Evolutionary conservation across 805 yeast genomes (phyloP), one percentile per base, ranked within the genome.

Genomic region (Millerozyma acaciae): DNA sequence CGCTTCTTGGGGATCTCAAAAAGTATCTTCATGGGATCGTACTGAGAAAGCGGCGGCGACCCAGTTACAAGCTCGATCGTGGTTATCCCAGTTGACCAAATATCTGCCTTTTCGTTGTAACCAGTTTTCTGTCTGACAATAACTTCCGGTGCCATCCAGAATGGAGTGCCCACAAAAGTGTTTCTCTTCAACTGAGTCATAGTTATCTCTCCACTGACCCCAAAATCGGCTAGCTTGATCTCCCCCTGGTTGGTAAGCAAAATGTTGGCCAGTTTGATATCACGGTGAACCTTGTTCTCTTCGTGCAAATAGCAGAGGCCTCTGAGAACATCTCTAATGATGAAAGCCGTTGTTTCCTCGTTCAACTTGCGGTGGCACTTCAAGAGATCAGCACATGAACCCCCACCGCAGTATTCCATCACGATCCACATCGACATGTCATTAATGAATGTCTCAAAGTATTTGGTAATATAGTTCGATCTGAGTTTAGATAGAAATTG

Each of bases 71-170:
- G 63, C 58, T 93, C 98, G 48, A 85, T 83, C 1, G 85, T 78
- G 0, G 97, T 89, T 32, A 93, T 90, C 0, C 98, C 98, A 15
- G 88, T 65, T 0, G 96, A 87, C 98, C 98, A 93, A 33, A 93
- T 84, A 53, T 93, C 98, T 1, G 88, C 95, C 49, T 83, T 84
- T 41, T 80, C 84, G 50, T 84, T 73, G 55, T 93, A 88, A 1
- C 93, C 95, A 7, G 60, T 55, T 34, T 26, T 60, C 31, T 35
- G 32, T 33, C 72, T 54, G 4, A 67, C 55, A 27, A 93, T 83
- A n/a, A 90, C 84, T 55, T 93, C 98, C 0, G 98, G 98, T 0
- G 98, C 98, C 97, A 90, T 89, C 97, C 97, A 89, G 57, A 77
- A 86, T 9, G 97, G 96, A 0, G 97, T 88, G 1, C 97, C 97